These are phyloP conservation scores for Cryptococcus neoformans DNA, from an alignment of 1,284 basidiomycete species.

Conservation along the genomic window DNA sequence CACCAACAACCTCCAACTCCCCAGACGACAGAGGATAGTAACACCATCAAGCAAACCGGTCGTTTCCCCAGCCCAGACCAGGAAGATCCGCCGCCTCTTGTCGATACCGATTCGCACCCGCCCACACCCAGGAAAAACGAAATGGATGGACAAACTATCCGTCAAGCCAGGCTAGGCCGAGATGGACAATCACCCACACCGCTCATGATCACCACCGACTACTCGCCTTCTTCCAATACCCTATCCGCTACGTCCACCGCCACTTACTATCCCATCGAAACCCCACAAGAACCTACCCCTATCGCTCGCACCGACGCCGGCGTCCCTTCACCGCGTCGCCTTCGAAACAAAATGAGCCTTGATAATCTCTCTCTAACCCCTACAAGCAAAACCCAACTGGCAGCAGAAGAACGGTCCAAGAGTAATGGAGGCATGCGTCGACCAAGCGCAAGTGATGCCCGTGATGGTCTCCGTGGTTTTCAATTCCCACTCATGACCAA, in stretches of 20 bases:
- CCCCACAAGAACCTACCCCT: constrained; percentile 22
- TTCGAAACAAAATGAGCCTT: constrained; percentile 19
- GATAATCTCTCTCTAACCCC: constrained; percentile 33
- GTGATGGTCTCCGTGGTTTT: constrained; percentile 41
- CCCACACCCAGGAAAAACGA: background rate
- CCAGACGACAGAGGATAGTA: constrained; percentile 18
- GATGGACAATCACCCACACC: constrained; percentile 12
- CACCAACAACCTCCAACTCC: constrained; percentile 33
- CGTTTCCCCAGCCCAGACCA: constrained; percentile 12
- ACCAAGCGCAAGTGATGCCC: constrained; percentile 25
- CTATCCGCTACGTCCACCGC: background rate
- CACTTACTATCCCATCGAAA: constrained; percentile 11
- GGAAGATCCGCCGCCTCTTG: background rate
- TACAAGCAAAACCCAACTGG: constrained; percentile 11
- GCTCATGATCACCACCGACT: constrained; percentile 7
- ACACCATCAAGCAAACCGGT: constrained; percentile 18
- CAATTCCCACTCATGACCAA: constrained; percentile 41
- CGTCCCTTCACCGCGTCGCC: constrained; percentile 8
- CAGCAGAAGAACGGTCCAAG: constrained; percentile 9
- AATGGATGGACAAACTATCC: constrained; percentile 23
- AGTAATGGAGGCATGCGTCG: constrained; percentile 15
- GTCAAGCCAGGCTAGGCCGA: constrained; percentile 15
- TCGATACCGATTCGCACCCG: background rate
- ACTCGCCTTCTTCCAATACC: constrained; percentile 1
- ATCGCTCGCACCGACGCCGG: constrained; percentile 14